Evolutionary conservation across 805 yeast species (phyloP).

Genomic region (Wickerhamiella kazuoi): DNA sequence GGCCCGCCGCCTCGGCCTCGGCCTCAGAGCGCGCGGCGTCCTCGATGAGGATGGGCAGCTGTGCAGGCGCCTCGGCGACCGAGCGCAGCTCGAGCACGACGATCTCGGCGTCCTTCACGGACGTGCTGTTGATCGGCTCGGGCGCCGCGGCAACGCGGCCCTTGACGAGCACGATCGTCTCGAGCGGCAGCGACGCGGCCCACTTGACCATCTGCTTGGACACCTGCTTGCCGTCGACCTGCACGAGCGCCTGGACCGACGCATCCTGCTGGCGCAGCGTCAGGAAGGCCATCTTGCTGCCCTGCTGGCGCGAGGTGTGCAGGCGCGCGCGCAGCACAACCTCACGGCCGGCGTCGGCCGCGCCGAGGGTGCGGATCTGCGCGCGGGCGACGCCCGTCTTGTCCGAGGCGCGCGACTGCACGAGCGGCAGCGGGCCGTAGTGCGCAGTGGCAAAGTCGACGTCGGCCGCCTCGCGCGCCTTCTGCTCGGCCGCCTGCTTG

Average conservation of each 20-base stretch:
- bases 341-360: conserved; percentile 50
- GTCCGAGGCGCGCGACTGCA: conserved; percentile 41
- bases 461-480: conserved; percentile 57
- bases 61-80: conserved; percentile 76
- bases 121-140: conserved; percentile 75
- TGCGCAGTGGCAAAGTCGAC: conserved; percentile 73
- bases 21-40: conserved; percentile 95
- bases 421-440: conserved; percentile 79
- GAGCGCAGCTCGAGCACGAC: conserved; percentile 55
- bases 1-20: conserved; percentile 55
- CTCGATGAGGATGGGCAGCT: conserved; percentile 85
- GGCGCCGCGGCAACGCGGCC: conserved; percentile 73
- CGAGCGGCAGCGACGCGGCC: conserved; percentile 72
- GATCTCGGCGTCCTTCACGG: conserved; percentile 80
- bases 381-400: conserved; percentile 50
- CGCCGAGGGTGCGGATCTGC: conserved; percentile 33
- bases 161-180: conserved; percentile 77
- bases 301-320: conserved; percentile 86
- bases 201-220: conserved; percentile 96
- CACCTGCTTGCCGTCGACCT: conserved; percentile 50
- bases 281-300: conserved; percentile 82
- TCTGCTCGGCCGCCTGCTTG: conserved; percentile 70
- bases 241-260: conserved; percentile 69
- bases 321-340: conserved; percentile 85
- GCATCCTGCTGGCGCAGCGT: conserved; percentile 81